Conservation (phyloP, 495 filamentous ascomycete genomes). For the Bathelium albidoporum region DNA sequence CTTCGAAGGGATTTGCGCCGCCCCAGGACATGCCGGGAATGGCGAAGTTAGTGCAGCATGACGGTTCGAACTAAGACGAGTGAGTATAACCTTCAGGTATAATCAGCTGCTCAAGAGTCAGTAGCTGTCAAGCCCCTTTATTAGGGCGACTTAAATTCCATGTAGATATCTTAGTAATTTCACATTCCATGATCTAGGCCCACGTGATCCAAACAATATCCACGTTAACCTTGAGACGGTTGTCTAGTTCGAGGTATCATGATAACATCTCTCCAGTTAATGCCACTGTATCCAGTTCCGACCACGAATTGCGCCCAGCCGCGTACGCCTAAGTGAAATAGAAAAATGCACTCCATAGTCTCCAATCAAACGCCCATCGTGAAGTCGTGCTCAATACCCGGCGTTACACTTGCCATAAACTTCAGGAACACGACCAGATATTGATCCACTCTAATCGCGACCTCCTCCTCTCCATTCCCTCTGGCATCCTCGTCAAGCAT, state of each 20-base stretch:
- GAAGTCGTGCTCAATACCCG: conserved; percentile 95
- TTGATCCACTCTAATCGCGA: conserved; percentile 91
- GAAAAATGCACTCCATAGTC: background rate
- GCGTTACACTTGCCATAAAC: conserved; percentile 95
- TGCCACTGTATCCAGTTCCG: background rate
- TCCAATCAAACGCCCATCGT: conserved; percentile 79
- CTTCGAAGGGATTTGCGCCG: conserved; percentile 5
- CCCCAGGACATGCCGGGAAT: background rate
- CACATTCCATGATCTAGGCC: background rate
- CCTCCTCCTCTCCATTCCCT: conserved; percentile 60
- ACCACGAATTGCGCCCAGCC: background rate
- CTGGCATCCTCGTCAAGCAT: conserved; percentile 52
- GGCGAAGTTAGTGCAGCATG: too few species aligned
- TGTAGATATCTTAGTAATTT: background rate
- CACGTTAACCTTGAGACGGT: background rate
- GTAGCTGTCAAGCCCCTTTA: too few species aligned
- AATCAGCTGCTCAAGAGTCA: too few species aligned
- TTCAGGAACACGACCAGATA: conserved; percentile 97
- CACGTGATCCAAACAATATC: background rate
- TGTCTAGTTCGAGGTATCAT: background rate
- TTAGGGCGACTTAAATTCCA: background rate
- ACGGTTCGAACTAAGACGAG: too few species aligned
- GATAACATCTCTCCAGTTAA: background rate
- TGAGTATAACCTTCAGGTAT: too few species aligned
- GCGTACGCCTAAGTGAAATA: background rate